A percentile compares a stretch with the other conserved stretches of the same genome.
These are phyloP conservation scores for Chrysopogon serrulatus DNA, from an alignment of 176 grass and related monocot species.

Conservation along the genomic window DNA sequence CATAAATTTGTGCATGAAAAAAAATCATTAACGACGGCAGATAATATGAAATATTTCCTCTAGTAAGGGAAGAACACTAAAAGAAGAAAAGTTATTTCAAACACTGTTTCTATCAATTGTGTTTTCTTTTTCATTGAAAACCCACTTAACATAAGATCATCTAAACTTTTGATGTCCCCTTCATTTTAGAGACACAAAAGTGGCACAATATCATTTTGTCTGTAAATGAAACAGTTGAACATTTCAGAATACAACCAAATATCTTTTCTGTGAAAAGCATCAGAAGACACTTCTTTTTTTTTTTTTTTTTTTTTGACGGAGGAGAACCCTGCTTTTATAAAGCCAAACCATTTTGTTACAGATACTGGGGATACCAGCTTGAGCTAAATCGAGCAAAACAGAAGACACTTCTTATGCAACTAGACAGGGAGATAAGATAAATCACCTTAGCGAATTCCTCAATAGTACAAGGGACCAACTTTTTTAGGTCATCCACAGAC, in stretches of 20 bases:
- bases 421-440: slow-evolving; percentile 4
- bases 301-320: too few species aligned
- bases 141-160: neutral
- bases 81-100: neutral
- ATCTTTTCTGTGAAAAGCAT: neutral
- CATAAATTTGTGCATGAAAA: neutral
- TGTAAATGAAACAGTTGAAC: neutral
- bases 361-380: too few species aligned
- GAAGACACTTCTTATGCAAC: neutral
- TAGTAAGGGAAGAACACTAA: neutral
- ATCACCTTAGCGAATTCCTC: slow-evolving; percentile 75
- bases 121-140: neutral
- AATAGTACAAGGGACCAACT: slow-evolving; percentile 59
- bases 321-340: too few species aligned
- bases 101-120: neutral
- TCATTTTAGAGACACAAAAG: neutral
- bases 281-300: neutral
- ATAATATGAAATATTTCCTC: neutral
- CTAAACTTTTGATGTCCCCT: neutral
- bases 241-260: neutral
- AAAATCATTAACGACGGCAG: neutral
- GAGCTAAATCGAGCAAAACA: too few species aligned
- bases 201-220: neutral
- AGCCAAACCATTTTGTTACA: too few species aligned
- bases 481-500: slow-evolving; percentile 61